phyloP scores from a whole-genome alignment of 23 red algal species.

The Agarophyton chilense region DNA sequence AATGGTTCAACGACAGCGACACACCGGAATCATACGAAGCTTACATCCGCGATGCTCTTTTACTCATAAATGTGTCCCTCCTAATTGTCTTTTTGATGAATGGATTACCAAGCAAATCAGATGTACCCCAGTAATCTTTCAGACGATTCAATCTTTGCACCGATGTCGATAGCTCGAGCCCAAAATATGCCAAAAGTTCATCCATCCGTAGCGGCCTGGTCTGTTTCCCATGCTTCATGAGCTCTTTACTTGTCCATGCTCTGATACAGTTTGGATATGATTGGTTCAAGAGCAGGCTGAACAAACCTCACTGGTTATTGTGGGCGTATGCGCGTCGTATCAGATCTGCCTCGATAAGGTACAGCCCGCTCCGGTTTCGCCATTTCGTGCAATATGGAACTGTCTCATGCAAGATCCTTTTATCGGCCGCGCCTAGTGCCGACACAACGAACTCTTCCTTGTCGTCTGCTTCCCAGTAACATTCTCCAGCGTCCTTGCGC shows the following conservation, averaged over 20 bases:
- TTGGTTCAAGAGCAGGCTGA: not conserved
- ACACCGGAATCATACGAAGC: conserved; percentile 8
- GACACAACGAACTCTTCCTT: no score
- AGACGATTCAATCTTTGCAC: not conserved
- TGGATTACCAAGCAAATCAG: not conserved
- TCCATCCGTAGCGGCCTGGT: not conserved
- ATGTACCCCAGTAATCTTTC: not conserved
- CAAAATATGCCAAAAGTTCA: not conserved
- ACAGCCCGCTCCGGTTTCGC: no score
- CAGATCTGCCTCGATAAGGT: no score
- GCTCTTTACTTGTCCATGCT: not conserved
- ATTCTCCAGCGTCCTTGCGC: no score
- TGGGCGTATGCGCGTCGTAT: no score
- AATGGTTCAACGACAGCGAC: not conserved
- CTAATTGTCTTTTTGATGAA: not conserved
- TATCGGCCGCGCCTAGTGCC: no score
- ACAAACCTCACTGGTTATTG: no score
- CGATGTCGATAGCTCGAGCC: conserved; percentile 21
- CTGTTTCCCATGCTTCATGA: not conserved
- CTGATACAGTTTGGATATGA: not conserved
- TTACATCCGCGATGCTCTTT: not conserved
- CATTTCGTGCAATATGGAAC: no score
- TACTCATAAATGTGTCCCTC: not conserved
- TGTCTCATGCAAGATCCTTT: no score
- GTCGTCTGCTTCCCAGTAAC: no score